phyloP scores from a whole-genome alignment of 2,329 filamentous ascomycete genomes.

The Diplodia seriata region DNA sequence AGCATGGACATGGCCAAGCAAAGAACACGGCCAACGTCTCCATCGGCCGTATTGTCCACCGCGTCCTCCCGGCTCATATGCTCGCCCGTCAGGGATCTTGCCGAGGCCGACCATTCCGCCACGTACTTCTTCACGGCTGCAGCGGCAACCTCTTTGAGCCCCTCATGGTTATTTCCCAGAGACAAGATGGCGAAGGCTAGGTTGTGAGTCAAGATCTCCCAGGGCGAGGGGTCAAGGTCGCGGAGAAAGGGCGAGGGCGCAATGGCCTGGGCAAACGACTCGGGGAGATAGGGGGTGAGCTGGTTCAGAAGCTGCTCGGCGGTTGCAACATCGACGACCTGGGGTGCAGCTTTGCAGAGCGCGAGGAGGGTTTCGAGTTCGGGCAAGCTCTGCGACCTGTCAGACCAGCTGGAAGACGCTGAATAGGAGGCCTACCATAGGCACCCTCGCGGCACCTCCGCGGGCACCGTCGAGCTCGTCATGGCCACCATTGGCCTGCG shows the following conservation, averaged over 20 bases:
- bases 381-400: conserved; percentile 69
- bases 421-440: conserved; percentile 45
- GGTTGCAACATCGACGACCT: conserved; percentile 72
- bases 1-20: conserved; percentile 84
- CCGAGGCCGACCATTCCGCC: conserved; percentile 69
- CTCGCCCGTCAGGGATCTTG: conserved; percentile 62
- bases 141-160: conserved; percentile 70
- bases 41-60: conserved; percentile 59
- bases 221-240: conserved; percentile 84
- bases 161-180: conserved; percentile 74
- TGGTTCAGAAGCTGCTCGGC: conserved; percentile 81
- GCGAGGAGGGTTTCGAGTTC: conserved; percentile 93
- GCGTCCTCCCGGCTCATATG: conserved; percentile 46
- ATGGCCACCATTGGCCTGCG: conserved; percentile 33
- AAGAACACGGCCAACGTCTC: conserved; percentile 68
- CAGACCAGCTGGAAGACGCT: conserved; percentile 6
- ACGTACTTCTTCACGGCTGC: conserved; percentile 75
- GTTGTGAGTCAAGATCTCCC: conserved; percentile 80
- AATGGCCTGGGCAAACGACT: conserved; percentile 81
- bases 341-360: conserved; percentile 86
- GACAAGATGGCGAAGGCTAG: conserved; percentile 82
- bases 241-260: conserved; percentile 81
- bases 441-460: conserved; percentile 40
- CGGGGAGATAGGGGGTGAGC: conserved; percentile 82
- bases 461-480: conserved; percentile 34